Conservation (phyloP, 495 filamentous ascomycete genomes). For the Aeminium ludgeri region DNA sequence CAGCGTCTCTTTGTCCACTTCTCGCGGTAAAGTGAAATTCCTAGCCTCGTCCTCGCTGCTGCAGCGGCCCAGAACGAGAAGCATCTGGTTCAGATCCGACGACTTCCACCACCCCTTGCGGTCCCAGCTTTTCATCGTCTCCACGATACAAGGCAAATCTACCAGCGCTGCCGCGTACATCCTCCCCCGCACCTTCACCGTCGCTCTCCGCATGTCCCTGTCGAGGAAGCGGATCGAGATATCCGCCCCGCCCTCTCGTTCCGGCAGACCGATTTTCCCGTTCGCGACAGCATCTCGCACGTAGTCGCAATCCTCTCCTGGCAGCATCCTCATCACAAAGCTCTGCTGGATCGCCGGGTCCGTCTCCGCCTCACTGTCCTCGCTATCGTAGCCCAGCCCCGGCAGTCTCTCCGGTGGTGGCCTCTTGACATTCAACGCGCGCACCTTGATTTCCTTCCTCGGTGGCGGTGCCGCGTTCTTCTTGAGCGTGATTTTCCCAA, state of each 20-base stretch:
- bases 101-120: constrained; percentile 81
- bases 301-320: constrained; percentile 70
- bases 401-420: constrained; percentile 36
- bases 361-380: constrained; percentile 72
- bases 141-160: constrained; percentile 79
- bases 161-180: constrained; percentile 69
- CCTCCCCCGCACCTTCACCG: constrained; percentile 49
- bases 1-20: constrained; percentile 43
- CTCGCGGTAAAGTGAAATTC: constrained; percentile 44
- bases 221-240: constrained; percentile 66
- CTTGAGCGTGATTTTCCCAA: constrained; percentile 15
- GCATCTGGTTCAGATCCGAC: constrained; percentile 89
- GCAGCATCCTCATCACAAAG: constrained; percentile 75
- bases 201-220: constrained; percentile 52
- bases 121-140: constrained; percentile 95
- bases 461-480: constrained; percentile 1
- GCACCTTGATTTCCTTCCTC: too few species aligned
- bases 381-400: constrained; percentile 92
- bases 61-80: constrained; percentile 60
- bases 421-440: constrained; percentile 32
- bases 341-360: constrained; percentile 80
- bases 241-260: constrained; percentile 44
- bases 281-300: constrained; percentile 54
- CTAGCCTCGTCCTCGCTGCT: constrained; percentile 56
- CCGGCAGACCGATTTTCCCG: constrained; percentile 48